A percentile compares a stretch with the other conserved stretches of the same genome.
These are phyloP conservation scores for Populus tremula DNA, from an alignment of 345 rosid genomes.

Conservation along the genomic window DNA sequence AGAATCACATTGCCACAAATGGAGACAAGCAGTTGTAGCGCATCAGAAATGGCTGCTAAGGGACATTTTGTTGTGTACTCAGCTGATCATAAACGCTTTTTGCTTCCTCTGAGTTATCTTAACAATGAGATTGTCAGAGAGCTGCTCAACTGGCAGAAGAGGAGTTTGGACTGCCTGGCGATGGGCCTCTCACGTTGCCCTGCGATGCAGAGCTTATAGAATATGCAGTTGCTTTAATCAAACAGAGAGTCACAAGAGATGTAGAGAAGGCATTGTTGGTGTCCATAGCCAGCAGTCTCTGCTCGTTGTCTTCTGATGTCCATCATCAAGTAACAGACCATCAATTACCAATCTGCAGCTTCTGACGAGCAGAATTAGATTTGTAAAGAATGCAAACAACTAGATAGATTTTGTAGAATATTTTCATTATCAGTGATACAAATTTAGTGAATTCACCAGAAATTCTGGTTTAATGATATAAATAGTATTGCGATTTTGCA, in stretches of 20 bases:
- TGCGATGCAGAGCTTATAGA: conserved; percentile 5
- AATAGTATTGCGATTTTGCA: no score
- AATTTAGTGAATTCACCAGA: no score
- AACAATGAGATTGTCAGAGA: conserved; percentile 1
- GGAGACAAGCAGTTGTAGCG: background rate
- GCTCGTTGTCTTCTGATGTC: background rate
- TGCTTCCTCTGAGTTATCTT: conserved; percentile 9
- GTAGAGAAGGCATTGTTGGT: background rate
- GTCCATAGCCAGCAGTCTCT: background rate
- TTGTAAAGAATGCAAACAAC: no score
- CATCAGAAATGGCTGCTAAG: background rate
- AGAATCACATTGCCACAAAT: background rate
- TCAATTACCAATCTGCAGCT: background rate
- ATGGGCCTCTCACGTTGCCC: conserved; percentile 14
- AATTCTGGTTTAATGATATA: no score
- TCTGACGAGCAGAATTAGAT: background rate
- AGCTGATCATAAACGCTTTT: background rate
- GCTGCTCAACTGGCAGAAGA: conserved; percentile 15
- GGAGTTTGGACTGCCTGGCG: conserved; percentile 4
- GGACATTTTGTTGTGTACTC: conserved; percentile 16
- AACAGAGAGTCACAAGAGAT: background rate
- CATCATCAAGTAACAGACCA: background rate
- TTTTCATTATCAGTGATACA: no score
- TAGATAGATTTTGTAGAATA: no score
- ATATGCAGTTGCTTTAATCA: background rate